Conservation (phyloP, 78 protist genomes). For the Anaeramoeba flamelloides region DNA sequence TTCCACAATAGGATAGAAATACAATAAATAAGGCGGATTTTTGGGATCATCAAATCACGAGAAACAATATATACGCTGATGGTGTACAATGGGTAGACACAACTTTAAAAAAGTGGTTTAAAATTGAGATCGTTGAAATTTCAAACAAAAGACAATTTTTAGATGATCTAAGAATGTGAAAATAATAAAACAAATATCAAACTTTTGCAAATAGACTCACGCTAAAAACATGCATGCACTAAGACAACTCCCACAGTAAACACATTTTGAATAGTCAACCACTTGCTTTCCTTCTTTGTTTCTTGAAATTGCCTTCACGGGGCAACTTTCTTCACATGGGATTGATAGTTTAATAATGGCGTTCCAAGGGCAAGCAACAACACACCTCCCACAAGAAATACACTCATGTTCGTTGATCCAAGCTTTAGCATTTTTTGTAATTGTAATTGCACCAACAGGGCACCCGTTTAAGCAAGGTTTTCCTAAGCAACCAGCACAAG, state of each 20-base stretch:
- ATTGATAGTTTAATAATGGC: slow-evolving; percentile 3
- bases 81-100: too few relatives aligned
- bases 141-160: too few relatives aligned
- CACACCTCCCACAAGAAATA: slow-evolving; percentile 14
- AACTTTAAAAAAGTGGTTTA: too few relatives aligned
- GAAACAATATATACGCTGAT: too few relatives aligned
- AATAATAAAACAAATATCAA: too few relatives aligned
- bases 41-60: too few relatives aligned
- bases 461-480: slow-evolving; percentile 13
- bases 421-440: slow-evolving; percentile 3
- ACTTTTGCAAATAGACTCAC: too few relatives aligned
- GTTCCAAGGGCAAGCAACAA: slow-evolving; percentile 9
- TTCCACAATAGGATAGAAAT: too few relatives aligned
- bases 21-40: too few relatives aligned
- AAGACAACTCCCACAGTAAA: slow-evolving; percentile 13
- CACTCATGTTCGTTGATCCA: not conserved
- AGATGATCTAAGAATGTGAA: too few relatives aligned
- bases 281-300: not conserved
- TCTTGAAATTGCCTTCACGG: slow-evolving; percentile 11
- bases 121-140: too few relatives aligned
- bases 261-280: slow-evolving; percentile 9
- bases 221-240: slow-evolving; percentile 2
- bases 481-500: slow-evolving; percentile 17
- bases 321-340: slow-evolving; percentile 19
- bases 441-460: slow-evolving; percentile 6